Base-by-base conservation (phyloP, 106 monocot genomes). In the Dioscorea alata region DNA sequence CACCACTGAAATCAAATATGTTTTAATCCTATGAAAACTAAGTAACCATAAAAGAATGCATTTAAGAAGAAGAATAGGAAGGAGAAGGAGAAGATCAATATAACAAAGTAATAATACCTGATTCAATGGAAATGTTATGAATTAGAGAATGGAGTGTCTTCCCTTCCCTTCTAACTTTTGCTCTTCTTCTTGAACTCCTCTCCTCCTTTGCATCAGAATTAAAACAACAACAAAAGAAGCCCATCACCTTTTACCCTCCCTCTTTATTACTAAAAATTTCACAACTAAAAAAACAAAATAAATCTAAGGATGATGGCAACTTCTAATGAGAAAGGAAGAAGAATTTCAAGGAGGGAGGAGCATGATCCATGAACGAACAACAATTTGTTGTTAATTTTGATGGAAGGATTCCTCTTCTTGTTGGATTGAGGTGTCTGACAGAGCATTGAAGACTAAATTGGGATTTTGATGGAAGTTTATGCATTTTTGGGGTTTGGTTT, bases 61-160 rank as follows among this genome's bases (percentile, higher is more conserved):
- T 62, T 13, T 20, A 33, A 18, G 35, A 33, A 63, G 34, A 63
- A 14, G n/a, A 63, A 63, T 32, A n/a, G 34, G 23, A 15, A 63
- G 7, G 0, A 32, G 14, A 63, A 63, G 0, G 2, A 63, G 63
- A 52, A 7, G 28, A 28, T 28, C 28, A 23, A 53, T 18, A 17
- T 1, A 28, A 53, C 19, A 64, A 23, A 63, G 24, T n/a, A 13
- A 33, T 15, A 1, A n/a, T 73, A 81, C 81, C 68, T 19, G 81
- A 76, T 59, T 67, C 66, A 50, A 81, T 76, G 21, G 81, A 76
- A 17, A 81, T 76, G 56, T 10, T 81, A 49, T 81, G 15, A 23
- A 81, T 68, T 19, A 81, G 76, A 15, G 72, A 72, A 4, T 53
- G 72, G 67, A 20, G 62, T 59, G 12, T 23, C 61, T 34, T 68